Evolutionary conservation across 2,329 filamentous ascomycete genomes (phyloP), one percentile per base, ranked within the genome.

Genomic region (Venturia carpophila): DNA sequence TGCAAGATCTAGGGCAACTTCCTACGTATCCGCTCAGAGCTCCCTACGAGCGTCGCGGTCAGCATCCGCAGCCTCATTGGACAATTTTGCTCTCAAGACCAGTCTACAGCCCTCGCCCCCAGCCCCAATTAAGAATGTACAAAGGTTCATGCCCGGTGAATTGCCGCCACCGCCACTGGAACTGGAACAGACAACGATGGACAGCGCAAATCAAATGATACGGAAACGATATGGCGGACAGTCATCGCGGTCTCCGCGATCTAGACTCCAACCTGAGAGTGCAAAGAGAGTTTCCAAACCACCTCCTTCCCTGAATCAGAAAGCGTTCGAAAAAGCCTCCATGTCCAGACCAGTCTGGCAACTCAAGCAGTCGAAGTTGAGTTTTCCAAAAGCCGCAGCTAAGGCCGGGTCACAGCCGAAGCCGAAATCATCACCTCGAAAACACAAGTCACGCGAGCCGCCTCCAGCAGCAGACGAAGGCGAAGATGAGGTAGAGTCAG

Each of bases 21-120:
- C 52, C 10, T 58, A 58, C 52, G 30, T 27, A n/a, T 58, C 52
- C 5, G 52, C 52, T 58, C 52, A 58, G 9, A 58, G 52, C 52
- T 39, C 52, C 19, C 17, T 58, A 7, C 27, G 19, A n/a, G 27
- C 15, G 30, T 58, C 52, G 6, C 30, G 52, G 30, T 58, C 52
- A 34, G 27, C 5, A 9, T 58, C 52, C 15, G 27, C 19, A 24
- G 52, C 19, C 30, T 37, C 30, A 19, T 37, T 37, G 27, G 52
- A 34, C 11, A 27, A 58, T n/a, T 30, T 21, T 30, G 52, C 52
- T 9, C 6, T 21, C 9, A 52, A 52, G 21, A 52, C 21, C 10
- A 52, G 21, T 58, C 52, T 37, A 11, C 52, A 34, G 17, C 52
- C 52, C 5, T 34, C 52, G 52, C 52, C 52, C n/a, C 52, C 52